These are phyloP conservation scores for Aureobasidium sp. DNA, from an alignment of 2,329 filamentous ascomycete genomes.

Conservation along the genomic window DNA sequence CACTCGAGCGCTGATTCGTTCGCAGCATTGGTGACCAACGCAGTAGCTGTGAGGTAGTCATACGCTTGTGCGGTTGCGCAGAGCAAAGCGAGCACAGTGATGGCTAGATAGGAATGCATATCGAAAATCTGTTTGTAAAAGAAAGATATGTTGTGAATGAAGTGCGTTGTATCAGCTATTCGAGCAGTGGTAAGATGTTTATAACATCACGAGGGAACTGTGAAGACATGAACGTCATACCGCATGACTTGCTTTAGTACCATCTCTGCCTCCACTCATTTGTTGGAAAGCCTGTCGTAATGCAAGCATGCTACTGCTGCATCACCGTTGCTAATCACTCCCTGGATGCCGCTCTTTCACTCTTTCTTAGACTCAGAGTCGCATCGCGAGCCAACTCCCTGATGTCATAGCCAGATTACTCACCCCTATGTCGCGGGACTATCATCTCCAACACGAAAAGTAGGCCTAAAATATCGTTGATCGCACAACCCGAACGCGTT, in stretches of 20 bases:
- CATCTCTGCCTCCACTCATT: neutral
- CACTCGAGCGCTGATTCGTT: conserved; percentile 39
- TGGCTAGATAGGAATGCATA: conserved; percentile 11
- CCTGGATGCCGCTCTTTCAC: neutral
- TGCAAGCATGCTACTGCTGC: conserved; percentile 7
- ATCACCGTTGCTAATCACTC: neutral
- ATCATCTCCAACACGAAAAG: no score
- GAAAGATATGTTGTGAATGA: neutral
- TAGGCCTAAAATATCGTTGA: no score
- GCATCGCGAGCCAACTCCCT: no score
- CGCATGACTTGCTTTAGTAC: conserved; percentile 7
- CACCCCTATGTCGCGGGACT: neutral
- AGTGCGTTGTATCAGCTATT: neutral
- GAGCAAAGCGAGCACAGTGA: neutral
- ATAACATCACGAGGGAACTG: neutral
- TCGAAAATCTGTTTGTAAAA: neutral
- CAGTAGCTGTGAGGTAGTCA: conserved; percentile 35
- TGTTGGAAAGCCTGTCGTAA: neutral
- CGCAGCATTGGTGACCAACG: conserved; percentile 34
- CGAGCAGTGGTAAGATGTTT: neutral
- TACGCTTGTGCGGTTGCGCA: neutral
- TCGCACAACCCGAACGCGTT: neutral
- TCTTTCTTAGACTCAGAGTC: neutral
- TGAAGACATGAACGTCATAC: neutral
- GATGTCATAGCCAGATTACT: neutral